These are phyloP conservation scores for Ophiostoma tasmaniense DNA, from an alignment of 2,329 filamentous ascomycete species.

Conservation along the genomic window DNA sequence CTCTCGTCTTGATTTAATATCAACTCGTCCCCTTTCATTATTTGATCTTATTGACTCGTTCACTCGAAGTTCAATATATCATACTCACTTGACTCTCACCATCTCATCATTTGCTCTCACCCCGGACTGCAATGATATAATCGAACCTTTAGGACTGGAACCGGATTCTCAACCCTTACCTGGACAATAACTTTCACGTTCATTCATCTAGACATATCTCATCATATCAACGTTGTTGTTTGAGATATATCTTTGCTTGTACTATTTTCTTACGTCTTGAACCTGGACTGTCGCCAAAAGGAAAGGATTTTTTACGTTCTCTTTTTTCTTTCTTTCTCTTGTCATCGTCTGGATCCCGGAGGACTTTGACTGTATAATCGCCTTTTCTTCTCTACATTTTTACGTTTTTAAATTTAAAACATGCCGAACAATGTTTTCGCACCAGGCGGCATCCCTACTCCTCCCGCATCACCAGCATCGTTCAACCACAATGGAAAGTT, in stretches of 20 bases:
- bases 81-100: not conserved
- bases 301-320: constrained; percentile 1
- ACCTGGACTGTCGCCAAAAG: constrained; percentile 1
- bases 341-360: not conserved
- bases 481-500: constrained; percentile 39
- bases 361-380: not conserved
- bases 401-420: constrained; percentile 27
- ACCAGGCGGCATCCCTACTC: constrained; percentile 47
- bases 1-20: not conserved
- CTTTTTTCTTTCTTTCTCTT: constrained; percentile 9
- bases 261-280: not conserved
- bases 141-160: constrained; percentile 6
- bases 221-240: not conserved
- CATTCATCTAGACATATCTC: not conserved
- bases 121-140: constrained; percentile 4
- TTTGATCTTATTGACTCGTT: constrained; percentile 6
- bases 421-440: constrained; percentile 50
- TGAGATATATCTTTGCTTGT: not conserved
- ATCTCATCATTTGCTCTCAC: constrained; percentile 21
- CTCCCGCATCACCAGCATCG: constrained; percentile 48
- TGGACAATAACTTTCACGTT: not conserved
- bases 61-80: constrained; percentile 3
- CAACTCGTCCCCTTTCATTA: not conserved
- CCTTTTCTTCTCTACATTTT: constrained; percentile 20
- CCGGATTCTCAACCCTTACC: not conserved